Conservation (phyloP, 768 basidiomycete genomes). For the Imleria badia region DNA sequence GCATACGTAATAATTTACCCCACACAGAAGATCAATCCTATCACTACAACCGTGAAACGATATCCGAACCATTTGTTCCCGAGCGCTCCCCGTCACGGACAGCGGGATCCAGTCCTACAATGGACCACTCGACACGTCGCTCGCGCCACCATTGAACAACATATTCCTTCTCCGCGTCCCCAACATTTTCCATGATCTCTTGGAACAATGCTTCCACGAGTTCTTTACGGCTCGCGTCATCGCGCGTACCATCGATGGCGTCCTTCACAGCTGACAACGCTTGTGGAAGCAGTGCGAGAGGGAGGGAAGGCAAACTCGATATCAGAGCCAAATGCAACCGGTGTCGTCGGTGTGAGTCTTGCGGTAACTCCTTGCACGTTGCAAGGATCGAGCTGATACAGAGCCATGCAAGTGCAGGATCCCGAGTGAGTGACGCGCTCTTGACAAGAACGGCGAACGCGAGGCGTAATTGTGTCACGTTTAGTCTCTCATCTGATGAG, state of each 20-base stretch:
- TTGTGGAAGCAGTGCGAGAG: constrained; percentile 53
- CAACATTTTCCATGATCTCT: constrained; percentile 63
- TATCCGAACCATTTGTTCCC: neutral
- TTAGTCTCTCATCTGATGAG: constrained; percentile 59
- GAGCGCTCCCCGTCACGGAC: neutral
- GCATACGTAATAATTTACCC: too few relatives aligned
- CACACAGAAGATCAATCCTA: neutral
- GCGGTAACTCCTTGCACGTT: constrained; percentile 36
- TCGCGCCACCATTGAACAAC: constrained; percentile 75
- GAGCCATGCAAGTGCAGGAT: constrained; percentile 60
- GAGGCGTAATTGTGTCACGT: constrained; percentile 62
- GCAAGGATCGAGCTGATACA: constrained; percentile 59
- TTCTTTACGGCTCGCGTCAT: constrained; percentile 36
- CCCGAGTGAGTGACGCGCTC: constrained; percentile 48
- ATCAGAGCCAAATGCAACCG: constrained; percentile 65
- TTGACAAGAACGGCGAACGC: constrained; percentile 74
- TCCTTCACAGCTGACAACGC: constrained; percentile 50
- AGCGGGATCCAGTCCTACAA: neutral
- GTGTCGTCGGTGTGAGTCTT: constrained; percentile 37
- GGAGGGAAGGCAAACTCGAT: constrained; percentile 62
- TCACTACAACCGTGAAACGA: constrained; percentile 11
- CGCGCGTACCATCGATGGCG: constrained; percentile 32
- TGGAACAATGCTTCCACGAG: constrained; percentile 58
- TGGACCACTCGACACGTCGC: constrained; percentile 30
- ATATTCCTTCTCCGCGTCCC: constrained; percentile 67